Evolutionary conservation across 257 asterid species (phyloP), one percentile per base, ranked within the genome.

Genomic region (Solanum neorickii): DNA sequence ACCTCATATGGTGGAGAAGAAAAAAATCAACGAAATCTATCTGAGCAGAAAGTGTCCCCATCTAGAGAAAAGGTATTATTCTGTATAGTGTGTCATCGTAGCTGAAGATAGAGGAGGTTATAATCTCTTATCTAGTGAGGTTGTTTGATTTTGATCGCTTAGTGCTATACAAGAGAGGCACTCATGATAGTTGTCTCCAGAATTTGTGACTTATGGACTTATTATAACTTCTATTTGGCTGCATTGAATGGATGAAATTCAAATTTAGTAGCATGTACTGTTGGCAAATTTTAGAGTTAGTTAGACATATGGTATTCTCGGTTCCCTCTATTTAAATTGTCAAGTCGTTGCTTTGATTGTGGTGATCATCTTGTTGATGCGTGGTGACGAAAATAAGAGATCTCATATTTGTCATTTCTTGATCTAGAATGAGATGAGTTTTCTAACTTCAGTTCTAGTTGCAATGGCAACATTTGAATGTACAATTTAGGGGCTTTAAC

Each of bases 1-100:
- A 89, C 92, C 89, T 87, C 82, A 86, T 87, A 83, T 86, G 89
- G 86, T 42, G 70, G 42, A 41, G 60, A 85, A 80, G 92, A 87
- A 72, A 88, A 86, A 82, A 74, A 69, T 86, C 92, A 88, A 70
- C 89, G 27, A 76, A 90, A 78, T 59, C 91, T 74, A 74, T 87
- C 77, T 70, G 90, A 85, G 84, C 86, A 84, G 68, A 89, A 84
- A 86, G 88, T 89, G 86, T 65, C 87, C 3, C 49, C 65, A 39
- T 83, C 92, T 68, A 90, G 44, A 76, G 77, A 46, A 84, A 91
- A 92, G 97, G 98, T 94, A 90, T 85, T 88, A 31, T 83, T 83
- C 87, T 77, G 23, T 31, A 7, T 70, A 73, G 78, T 0, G 18
- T 1, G 72, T 62, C 33, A 2, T 59, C 27, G 4, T 65, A 11